Percentiles rank a stretch among this genome's conserved stretches.
These are phyloP conservation scores for Taiwanofungus camphoratus DNA, from an alignment of 1,284 basidiomycete genomes.

Conservation along the genomic window DNA sequence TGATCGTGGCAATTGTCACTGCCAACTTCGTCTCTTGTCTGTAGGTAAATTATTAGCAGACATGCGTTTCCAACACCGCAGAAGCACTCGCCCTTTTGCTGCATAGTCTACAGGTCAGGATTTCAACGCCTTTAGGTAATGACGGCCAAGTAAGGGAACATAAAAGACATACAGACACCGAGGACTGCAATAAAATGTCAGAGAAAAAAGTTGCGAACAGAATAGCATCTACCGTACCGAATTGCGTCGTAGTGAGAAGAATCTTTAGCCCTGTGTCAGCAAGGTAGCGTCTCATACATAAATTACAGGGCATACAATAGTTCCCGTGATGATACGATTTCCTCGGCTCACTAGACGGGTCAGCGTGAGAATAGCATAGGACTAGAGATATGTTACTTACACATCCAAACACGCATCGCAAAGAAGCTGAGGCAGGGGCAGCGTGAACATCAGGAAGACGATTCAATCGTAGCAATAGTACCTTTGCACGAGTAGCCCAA, in stretches of 20 bases:
- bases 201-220: no score
- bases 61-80: not conserved
- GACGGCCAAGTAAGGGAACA: no score
- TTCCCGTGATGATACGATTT: not conserved
- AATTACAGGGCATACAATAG: constrained; percentile 3
- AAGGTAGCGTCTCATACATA: no score
- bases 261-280: not conserved
- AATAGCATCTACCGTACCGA: not conserved
- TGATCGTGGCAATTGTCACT: constrained; percentile 4
- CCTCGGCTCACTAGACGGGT: constrained; percentile 3
- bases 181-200: not conserved
- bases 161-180: not conserved
- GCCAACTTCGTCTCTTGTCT: constrained; percentile 1
- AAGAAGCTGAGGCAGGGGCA: constrained; percentile 3
- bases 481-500: constrained; percentile 7
- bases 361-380: not conserved
- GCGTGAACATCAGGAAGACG: not conserved
- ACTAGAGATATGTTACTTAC: not conserved
- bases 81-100: not conserved
- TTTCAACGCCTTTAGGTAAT: not conserved
- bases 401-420: constrained; percentile 3
- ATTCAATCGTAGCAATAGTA: no score
- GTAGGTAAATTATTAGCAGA: not conserved
- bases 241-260: not conserved
- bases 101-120: not conserved